Evolutionary conservation across 2,329 filamentous ascomycete genomes (phyloP), one percentile per base, ranked within the genome.

Genomic region (Tolypocladium paradoxum): DNA sequence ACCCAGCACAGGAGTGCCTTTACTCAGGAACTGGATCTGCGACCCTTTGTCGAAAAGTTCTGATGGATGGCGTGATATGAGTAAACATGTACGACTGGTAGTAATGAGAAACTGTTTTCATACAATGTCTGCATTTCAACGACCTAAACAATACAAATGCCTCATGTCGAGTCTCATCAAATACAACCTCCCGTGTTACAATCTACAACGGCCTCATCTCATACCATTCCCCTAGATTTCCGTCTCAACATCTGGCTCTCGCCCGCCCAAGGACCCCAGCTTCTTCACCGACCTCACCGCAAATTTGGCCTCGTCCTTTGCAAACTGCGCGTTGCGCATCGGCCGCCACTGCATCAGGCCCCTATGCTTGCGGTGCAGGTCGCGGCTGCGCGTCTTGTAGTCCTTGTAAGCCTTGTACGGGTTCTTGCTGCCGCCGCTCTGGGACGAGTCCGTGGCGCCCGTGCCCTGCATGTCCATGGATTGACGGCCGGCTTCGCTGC

Each of bases 301-400:
- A 70, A 85, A 91, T 62, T 87, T 85, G 0, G 87, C 83, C 73
- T 97, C 88, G 62, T 96, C 79, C 71, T 93, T 95, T 45, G 85
- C 91, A 67, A 96, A 97, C 59, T 84, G 83, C 24, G 83, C 76
- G 65, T 96, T 96, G 40, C 92, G 78, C 66, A 91, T 87, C 0
- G 92, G 91, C 64, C 84, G 88, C 90, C 91, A 97, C 68, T 97
- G 92, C 89, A 96, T 95, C 65, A 96, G 63, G 0, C 92, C 92
- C 12, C 91, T 79, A 61, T 96, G 90, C 71, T 91, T 90, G 0
- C 91, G 81, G 66, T 91, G 86, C 65, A 96, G 76, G 47, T 87
- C 83, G 57, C 86, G 82, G 64, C 85, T 89, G 57, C 83, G 78
- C 53, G 76, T 75, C 61, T 82, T 83, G 65, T 86, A 82, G 24